These are phyloP conservation scores for Monilinia laxa DNA, from an alignment of 2,329 filamentous ascomycete genomes.

Conservation along the genomic window DNA sequence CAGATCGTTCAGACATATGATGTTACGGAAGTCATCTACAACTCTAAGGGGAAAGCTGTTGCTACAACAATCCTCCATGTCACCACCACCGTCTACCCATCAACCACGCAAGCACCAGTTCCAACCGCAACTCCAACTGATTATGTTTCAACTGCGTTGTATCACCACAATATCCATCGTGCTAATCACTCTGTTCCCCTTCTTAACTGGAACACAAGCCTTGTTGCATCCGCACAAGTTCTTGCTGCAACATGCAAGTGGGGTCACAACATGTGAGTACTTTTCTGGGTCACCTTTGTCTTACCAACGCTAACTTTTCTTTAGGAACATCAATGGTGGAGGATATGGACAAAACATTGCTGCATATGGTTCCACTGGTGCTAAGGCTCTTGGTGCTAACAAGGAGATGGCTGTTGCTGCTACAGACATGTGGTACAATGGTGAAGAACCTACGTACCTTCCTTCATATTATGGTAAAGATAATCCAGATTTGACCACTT, in stretches of 20 bases:
- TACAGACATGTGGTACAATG: slow-evolving; percentile 87
- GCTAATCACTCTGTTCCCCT: slow-evolving; percentile 23
- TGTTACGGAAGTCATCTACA: slow-evolving; percentile 20
- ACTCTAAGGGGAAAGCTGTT: slow-evolving; percentile 17
- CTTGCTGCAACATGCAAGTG: slow-evolving; percentile 25
- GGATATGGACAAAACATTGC: slow-evolving; percentile 91
- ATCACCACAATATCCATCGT: slow-evolving; percentile 25
- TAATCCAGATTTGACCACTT: slow-evolving; percentile 60
- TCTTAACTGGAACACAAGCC: slow-evolving; percentile 16
- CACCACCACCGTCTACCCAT: slow-evolving; percentile 23
- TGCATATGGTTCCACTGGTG: slow-evolving; percentile 52
- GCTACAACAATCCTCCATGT: slow-evolving; percentile 17
- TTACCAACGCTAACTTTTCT: background rate
- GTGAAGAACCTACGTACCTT: slow-evolving; percentile 61
- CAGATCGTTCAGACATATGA: slow-evolving; percentile 21
- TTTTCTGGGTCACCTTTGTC: slow-evolving; percentile 11
- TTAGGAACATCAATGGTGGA: slow-evolving; percentile 54
- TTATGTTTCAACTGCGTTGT: slow-evolving; percentile 22
- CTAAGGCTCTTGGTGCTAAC: slow-evolving; percentile 47
- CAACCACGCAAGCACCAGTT: slow-evolving; percentile 20
- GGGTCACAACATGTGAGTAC: slow-evolving; percentile 59
- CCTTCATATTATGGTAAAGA: slow-evolving; percentile 55
- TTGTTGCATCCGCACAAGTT: slow-evolving; percentile 23
- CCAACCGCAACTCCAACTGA: slow-evolving; percentile 23
- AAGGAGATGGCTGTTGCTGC: slow-evolving; percentile 63